Evolutionary conservation across 176 grass and related monocot genomes (phyloP).

Genomic region (Ensete glaucum): DNA sequence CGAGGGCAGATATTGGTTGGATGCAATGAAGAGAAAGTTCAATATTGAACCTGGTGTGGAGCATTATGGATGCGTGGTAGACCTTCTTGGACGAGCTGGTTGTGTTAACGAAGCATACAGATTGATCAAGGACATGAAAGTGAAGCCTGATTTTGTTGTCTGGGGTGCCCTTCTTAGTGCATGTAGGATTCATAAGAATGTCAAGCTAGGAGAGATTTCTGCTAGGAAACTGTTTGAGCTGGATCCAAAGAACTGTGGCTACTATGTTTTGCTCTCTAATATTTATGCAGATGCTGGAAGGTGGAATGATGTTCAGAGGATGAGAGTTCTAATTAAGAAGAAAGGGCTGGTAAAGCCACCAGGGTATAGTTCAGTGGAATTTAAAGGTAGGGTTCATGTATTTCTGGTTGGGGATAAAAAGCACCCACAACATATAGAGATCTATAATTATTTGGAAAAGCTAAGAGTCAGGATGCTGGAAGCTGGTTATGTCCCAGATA

Average conservation of each 20-base stretch:
- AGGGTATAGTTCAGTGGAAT: slow-evolving; percentile 74
- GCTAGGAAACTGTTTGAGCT: slow-evolving; percentile 65
- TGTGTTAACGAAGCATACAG: slow-evolving; percentile 72
- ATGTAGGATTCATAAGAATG: slow-evolving; percentile 74
- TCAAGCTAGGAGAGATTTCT: slow-evolving; percentile 71
- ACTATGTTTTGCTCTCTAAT: slow-evolving; percentile 79
- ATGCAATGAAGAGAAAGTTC: slow-evolving; percentile 53
- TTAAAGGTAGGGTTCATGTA: slow-evolving; percentile 66
- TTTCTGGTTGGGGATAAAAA: slow-evolving; percentile 83
- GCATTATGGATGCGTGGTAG: slow-evolving; percentile 81
- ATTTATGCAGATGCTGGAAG: slow-evolving; percentile 76
- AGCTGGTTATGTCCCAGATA: slow-evolving; percentile 78
- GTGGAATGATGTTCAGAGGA: slow-evolving; percentile 68
- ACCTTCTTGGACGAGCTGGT: slow-evolving; percentile 69
- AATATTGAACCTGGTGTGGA: slow-evolving; percentile 63
- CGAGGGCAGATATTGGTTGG: slow-evolving; percentile 62
- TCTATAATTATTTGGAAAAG: slow-evolving; percentile 75
- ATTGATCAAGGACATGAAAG: slow-evolving; percentile 75
- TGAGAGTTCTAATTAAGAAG: slow-evolving; percentile 62
- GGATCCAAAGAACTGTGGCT: slow-evolving; percentile 63
- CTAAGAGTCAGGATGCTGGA: slow-evolving; percentile 60
- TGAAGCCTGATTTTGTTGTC: slow-evolving; percentile 63
- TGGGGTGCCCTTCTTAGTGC: slow-evolving; percentile 85
- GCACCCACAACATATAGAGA: slow-evolving; percentile 63
- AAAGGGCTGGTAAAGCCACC: slow-evolving; percentile 64